Base-by-base conservation (phyloP, 225 moss, liverwort and hornwort species). In the Polytrichum formosum region DNA sequence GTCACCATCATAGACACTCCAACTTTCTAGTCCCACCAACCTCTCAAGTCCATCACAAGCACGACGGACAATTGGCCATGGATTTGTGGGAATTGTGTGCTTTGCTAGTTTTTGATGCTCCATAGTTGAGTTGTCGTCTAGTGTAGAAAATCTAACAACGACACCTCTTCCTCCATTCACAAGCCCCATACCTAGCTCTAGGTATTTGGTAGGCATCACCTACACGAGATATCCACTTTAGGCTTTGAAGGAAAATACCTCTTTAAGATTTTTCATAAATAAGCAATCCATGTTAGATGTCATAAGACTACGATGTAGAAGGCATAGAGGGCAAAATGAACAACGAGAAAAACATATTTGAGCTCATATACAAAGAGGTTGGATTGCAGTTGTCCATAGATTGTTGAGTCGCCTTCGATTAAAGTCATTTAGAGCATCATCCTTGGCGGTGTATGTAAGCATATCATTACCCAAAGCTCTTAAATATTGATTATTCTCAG, bases 141-240 rank as follows among this genome's bases (percentile, higher is more conserved):
- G 80, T 64, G 81, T 46, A 33, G 84, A 85, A 74, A 96, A 96
- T 29, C 91, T 84, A 61, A 93, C 89, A 55, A 96, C 89, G 7
- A 92, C 93, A 55, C 96, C 96, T 66, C 93, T 90, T 62, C 93
- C 83, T 74, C 93, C 96, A 68, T 96, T 96, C 59, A 96, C 93
- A 65, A 96, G 93, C 37, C 96, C 96, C 46, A 66, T 65, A 61
- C 72, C 72, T n/a, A 80, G 76, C 61, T 89, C 90, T 74, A 96
- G 84, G 54, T 96, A 93, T 75, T 91, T 96, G 27, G 90, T 81
- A 20, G 93, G 93, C 89, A 96, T 93, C 4, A 96, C 92, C 87
- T 94, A 81, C 73, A 73, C 66, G 64, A 64, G 5, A 54, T 31
- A 63, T 6, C 18, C 61, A 18, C 67, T 62, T 58, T 5, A 58